These are phyloP conservation scores for Conoideocrella luteorostrata DNA, from an alignment of 2,329 filamentous ascomycete genomes.

Conservation along the genomic window DNA sequence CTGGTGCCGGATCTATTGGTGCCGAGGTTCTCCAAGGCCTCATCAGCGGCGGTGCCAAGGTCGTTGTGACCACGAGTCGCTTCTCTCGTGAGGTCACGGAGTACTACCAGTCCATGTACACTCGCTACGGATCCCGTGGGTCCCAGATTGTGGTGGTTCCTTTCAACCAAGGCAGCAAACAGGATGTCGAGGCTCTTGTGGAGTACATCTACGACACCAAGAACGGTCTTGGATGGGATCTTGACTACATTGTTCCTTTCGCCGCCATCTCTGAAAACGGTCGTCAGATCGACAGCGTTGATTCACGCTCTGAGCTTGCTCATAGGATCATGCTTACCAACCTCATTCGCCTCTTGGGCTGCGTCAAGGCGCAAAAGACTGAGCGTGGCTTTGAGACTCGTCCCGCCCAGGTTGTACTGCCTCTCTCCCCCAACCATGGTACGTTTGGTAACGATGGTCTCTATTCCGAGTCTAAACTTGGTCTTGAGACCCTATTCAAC, in stretches of 20 bases:
- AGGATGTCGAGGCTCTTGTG: slow-evolving; percentile 89
- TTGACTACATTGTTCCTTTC: slow-evolving; percentile 93
- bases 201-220: slow-evolving; percentile 97
- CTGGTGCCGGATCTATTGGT: slow-evolving; percentile 94
- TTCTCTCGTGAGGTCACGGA: slow-evolving; percentile 97
- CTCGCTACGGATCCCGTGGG: slow-evolving; percentile 84
- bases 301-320: slow-evolving; percentile 95
- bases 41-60: slow-evolving; percentile 93
- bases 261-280: slow-evolving; percentile 97
- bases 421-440: slow-evolving; percentile 94
- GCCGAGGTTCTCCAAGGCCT: slow-evolving; percentile 94
- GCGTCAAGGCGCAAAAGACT: slow-evolving; percentile 85
- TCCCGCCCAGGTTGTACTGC: slow-evolving; percentile 91
- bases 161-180: slow-evolving; percentile 98
- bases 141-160: slow-evolving; percentile 97
- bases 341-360: slow-evolving; percentile 81
- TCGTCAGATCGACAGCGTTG: slow-evolving; percentile 91
- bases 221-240: slow-evolving; percentile 95
- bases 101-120: slow-evolving; percentile 99
- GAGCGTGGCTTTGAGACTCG: slow-evolving; percentile 87
- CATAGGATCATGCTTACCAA: slow-evolving; percentile 99
- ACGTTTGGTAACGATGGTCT: slow-evolving; percentile 97
- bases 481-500: slow-evolving; percentile 95
- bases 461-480: slow-evolving; percentile 97
- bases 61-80: slow-evolving; percentile 91